Evolutionary conservation across 768 basidiomycete genomes (phyloP).

Genomic region (Mycena chlorophos): DNA sequence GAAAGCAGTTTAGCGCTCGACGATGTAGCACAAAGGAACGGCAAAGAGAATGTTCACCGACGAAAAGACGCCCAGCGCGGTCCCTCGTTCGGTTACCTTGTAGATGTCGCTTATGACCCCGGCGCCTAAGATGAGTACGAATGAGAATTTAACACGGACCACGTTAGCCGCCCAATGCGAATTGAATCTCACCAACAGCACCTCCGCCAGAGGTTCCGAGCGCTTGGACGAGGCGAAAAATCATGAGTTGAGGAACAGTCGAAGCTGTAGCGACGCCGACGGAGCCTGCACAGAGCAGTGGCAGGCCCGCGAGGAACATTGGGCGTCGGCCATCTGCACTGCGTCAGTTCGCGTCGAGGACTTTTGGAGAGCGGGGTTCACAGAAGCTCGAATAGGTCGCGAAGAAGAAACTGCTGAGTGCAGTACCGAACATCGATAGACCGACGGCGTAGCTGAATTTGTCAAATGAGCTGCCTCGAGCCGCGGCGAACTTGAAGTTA

Average conservation of each 20-base stretch:
- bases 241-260: slow-evolving; percentile 48
- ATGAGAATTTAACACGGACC: neutral
- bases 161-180: too few species aligned
- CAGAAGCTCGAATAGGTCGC: slow-evolving; percentile 54
- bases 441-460: slow-evolving; percentile 48
- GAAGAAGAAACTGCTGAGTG: slow-evolving; percentile 51
- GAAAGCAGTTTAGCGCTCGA: too few species aligned
- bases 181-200: too few species aligned
- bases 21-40: too few species aligned
- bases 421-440: slow-evolving; percentile 46
- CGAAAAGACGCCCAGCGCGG: slow-evolving; percentile 41
- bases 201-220: slow-evolving; percentile 59
- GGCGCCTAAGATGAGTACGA: slow-evolving; percentile 21
- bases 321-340: slow-evolving; percentile 61
- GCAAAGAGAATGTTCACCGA: slow-evolving; percentile 38
- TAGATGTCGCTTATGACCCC: slow-evolving; percentile 71
- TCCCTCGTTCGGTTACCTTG: slow-evolving; percentile 58
- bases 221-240: slow-evolving; percentile 66
- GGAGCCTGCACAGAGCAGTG: slow-evolving; percentile 58
- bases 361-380: slow-evolving; percentile 24
- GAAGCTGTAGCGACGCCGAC: slow-evolving; percentile 55
- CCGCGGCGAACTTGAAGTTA: slow-evolving; percentile 22
- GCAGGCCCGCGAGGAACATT: slow-evolving; percentile 59
- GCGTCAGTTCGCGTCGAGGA: neutral
- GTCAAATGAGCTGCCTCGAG: neutral